A percentile compares a stretch with the other conserved stretches of the same genome.
phyloP scores from a whole-genome alignment of 2,329 filamentous ascomycete genomes.

The Lasiodiplodia sp. region DNA sequence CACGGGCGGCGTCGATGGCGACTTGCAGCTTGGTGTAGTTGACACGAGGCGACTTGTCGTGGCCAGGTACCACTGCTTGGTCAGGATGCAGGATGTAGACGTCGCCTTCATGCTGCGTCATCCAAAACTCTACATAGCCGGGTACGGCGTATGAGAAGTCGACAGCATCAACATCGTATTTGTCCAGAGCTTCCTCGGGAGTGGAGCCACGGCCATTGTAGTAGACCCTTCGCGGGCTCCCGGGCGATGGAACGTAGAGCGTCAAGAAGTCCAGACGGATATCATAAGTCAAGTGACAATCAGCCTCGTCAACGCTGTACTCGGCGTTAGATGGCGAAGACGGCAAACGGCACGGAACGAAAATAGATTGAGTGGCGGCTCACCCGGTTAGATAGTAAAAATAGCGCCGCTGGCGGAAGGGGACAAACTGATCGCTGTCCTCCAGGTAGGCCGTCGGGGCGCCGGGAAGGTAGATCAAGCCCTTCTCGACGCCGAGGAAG shows the following conservation, averaged over 20 bases:
- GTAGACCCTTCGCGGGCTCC: conserved; percentile 65
- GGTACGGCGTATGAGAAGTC: conserved; percentile 56
- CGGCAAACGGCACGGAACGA: conserved; percentile 1
- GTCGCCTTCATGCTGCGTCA: conserved; percentile 34
- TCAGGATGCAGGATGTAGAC: conserved; percentile 47
- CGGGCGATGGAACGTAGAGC: conserved; percentile 75
- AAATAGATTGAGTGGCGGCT: conserved; percentile 29
- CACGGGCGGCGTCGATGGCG: conserved; percentile 79
- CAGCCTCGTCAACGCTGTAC: conserved; percentile 54
- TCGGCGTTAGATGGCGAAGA: conserved; percentile 26
- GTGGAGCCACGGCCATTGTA: conserved; percentile 70
- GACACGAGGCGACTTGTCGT: conserved; percentile 39
- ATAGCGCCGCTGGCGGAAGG: conserved; percentile 67
- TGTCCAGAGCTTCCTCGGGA: conserved; percentile 66
- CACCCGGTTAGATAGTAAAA: conserved; percentile 67
- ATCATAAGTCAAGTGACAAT: conserved; percentile 65
- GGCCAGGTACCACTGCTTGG: conserved; percentile 17
- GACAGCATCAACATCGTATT: conserved; percentile 74
- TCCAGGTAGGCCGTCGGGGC: conserved; percentile 58
- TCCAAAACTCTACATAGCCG: conserved; percentile 43
- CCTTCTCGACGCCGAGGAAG: conserved; percentile 43
- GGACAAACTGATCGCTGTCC: conserved; percentile 65
- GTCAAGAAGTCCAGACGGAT: conserved; percentile 67
- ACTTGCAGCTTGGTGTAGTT: conserved; percentile 64
- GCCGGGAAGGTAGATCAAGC: conserved; percentile 65